Base-by-base conservation (phyloP, 2,329 filamentous ascomycete genomes). In the Fusarium austroafricanum region DNA sequence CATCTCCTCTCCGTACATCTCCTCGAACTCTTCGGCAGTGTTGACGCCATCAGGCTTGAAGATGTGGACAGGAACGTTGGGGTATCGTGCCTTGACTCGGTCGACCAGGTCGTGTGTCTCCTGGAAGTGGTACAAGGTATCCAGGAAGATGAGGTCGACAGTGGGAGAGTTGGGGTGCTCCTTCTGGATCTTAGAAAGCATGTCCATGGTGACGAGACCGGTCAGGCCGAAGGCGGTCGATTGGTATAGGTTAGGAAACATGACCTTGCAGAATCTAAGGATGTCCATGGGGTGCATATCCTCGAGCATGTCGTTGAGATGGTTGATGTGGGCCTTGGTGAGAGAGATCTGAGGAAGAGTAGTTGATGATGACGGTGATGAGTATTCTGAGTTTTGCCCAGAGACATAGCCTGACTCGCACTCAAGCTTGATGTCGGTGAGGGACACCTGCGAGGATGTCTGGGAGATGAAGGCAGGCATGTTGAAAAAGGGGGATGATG, bases 251-350 rank as follows among this genome's bases (percentile, higher is more conserved):
- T 91, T 91, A 75, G 96, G 96, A 74, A 99, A 91, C 73, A 95
- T 91, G 73, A 92, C 90, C 77, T 95, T 92, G 85, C 91, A 93
- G 92, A 97, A 97, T 81, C 90, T 91, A 64, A 99, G 87, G 74
- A 98, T 91, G 70, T 97, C 95, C 86, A 95, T 86, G 65, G 96
- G 93, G 77, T 94, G 89, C 79, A 98, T 92, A 76, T 90, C 87
- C 79, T 96, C 92, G 73, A 99, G 84, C 80, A 97, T 93, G 68
- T 89, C 82, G 85, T 99, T 99, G 78, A 99, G 86, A 80, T 95
- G 95, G 75, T 92, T 90, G 72, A 98, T 85, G 79, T 99, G 95
- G 67, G 91, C 87, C 78, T 91, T 91, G 70, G 93, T 95, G 83
- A 99, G 93, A 79, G 90, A 89, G 74, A 98, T 86, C 63, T 92